Evolutionary conservation across 164 flowering plant genomes (phyloP).

Genomic region (Magnolia sinica): DNA sequence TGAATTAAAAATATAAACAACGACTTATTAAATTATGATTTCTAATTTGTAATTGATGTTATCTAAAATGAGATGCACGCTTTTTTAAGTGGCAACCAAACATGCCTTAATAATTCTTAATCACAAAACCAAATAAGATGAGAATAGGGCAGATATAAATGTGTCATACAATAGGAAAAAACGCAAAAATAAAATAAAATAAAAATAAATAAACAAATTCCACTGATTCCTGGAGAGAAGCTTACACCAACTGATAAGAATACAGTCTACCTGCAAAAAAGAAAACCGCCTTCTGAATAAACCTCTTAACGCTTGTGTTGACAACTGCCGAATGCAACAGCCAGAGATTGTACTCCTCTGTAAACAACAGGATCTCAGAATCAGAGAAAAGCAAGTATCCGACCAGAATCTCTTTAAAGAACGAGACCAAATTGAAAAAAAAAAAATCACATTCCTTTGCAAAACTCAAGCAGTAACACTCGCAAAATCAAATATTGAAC

Average conservation of each 20-base stretch:
- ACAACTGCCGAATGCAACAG: background rate
- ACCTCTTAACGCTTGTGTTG: background rate
- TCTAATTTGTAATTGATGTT: no score
- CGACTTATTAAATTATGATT: no score
- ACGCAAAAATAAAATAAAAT: no score
- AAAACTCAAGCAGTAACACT: background rate
- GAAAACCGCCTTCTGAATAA: background rate
- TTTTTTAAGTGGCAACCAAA: background rate
- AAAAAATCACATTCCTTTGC: background rate
- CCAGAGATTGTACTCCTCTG: background rate
- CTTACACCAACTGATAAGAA: background rate
- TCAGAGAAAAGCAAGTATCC: background rate
- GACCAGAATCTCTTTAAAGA: background rate
- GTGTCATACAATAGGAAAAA: background rate
- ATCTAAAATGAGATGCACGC: no score
- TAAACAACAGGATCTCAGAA: background rate
- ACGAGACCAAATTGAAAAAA: background rate
- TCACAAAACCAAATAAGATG: background rate
- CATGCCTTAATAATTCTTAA: background rate
- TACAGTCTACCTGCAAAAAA: background rate
- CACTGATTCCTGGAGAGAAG: background rate
- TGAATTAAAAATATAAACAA: no score
- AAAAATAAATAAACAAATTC: background rate
- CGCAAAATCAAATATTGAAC: no score
- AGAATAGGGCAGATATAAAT: background rate